phyloP scores from a whole-genome alignment of 2,329 filamentous ascomycete species.

The Ceratocystis eucalypticola region DNA sequence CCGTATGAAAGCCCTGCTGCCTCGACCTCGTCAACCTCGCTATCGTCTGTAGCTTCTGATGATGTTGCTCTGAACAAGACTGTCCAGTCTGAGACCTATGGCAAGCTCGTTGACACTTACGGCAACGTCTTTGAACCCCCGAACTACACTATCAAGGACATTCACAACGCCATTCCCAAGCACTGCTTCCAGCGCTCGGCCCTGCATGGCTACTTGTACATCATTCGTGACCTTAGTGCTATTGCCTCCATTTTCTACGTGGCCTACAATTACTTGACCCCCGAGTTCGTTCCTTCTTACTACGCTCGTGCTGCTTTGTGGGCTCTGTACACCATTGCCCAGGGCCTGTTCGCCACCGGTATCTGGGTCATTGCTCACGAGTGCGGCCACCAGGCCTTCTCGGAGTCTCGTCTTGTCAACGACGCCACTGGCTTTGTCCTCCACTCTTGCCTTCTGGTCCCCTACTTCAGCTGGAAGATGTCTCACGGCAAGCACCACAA shows the following conservation, averaged over 20 bases:
- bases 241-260: constrained; percentile 69
- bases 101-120: constrained; percentile 74
- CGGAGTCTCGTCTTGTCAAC: constrained; percentile 78
- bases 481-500: constrained; percentile 99
- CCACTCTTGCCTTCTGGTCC: constrained; percentile 78
- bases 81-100: constrained; percentile 30
- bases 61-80: constrained; percentile 36
- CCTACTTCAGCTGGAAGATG: constrained; percentile 99
- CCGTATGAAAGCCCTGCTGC: constrained; percentile 46
- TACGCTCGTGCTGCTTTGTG: constrained; percentile 51
- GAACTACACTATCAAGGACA: constrained; percentile 94
- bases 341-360: constrained; percentile 86
- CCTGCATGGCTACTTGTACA: constrained; percentile 62
- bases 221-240: constrained; percentile 62
- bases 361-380: constrained; percentile 96
- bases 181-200: constrained; percentile 91
- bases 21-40: constrained; percentile 72
- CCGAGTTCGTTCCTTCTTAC: constrained; percentile 62
- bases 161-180: constrained; percentile 90
- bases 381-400: constrained; percentile 95
- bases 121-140: constrained; percentile 90
- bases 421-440: constrained; percentile 84
- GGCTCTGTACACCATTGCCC: constrained; percentile 58
- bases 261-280: constrained; percentile 81
- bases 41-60: constrained; percentile 69